Evolutionary conservation across 352 stramenopile genomes (phyloP).

Genomic region (Pythium brachiatum): DNA sequence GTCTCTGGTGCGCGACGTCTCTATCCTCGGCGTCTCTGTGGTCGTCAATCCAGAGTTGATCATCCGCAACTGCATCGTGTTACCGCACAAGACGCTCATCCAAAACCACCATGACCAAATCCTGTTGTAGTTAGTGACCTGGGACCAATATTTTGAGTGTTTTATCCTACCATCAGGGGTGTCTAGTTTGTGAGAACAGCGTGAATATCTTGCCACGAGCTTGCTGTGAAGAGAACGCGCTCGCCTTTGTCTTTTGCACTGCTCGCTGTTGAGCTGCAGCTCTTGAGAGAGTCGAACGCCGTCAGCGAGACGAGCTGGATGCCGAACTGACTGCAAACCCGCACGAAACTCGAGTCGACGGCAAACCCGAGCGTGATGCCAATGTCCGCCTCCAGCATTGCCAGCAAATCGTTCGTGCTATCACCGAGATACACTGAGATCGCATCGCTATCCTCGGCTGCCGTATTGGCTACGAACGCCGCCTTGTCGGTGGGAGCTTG

Average conservation of each 20-base stretch:
- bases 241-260: background rate
- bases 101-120: constrained; percentile 90
- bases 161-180: too few species aligned
- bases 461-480: constrained; percentile 20
- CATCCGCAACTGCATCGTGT: constrained; percentile 88
- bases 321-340: constrained; percentile 34
- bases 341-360: constrained; percentile 21
- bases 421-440: constrained; percentile 63
- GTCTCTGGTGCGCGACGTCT: constrained; percentile 82
- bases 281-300: background rate
- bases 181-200: background rate
- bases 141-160: constrained; percentile 16
- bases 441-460: background rate
- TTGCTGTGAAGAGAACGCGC: constrained; percentile 32
- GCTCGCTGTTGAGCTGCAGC: background rate
- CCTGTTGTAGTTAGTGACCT: constrained; percentile 74
- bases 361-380: constrained; percentile 38
- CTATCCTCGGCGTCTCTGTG: constrained; percentile 88
- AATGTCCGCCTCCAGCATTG: constrained; percentile 60
- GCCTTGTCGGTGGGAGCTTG: constrained; percentile 65
- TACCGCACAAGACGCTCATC: constrained; percentile 85
- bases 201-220: constrained; percentile 29
- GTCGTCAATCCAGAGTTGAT: constrained; percentile 84
- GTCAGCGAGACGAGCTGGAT: constrained; percentile 32
- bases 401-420: constrained; percentile 62